phyloP scores from a whole-genome alignment of 306 rosid species.

The Trichosanthes cucumerina region DNA sequence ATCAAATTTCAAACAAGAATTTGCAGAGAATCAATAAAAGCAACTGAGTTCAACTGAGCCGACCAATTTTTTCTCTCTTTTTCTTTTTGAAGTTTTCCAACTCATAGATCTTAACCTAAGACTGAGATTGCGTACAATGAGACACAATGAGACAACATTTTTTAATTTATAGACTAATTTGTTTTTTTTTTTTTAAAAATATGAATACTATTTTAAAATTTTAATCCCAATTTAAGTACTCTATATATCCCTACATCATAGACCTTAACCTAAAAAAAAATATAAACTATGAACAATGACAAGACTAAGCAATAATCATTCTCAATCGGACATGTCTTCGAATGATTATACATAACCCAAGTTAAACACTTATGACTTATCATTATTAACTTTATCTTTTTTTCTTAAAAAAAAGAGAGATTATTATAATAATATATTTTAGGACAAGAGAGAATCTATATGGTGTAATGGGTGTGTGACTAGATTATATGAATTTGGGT shows the following conservation, averaged over 20 bases:
- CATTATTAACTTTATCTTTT: neutral
- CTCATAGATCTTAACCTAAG: neutral
- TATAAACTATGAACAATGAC: neutral
- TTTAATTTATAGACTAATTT: neutral
- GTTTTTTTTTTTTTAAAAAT: neutral
- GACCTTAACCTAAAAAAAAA: neutral
- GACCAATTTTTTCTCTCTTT: neutral
- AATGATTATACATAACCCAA: neutral
- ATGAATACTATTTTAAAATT: neutral
- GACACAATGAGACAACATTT: neutral
- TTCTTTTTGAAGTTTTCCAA: too few species aligned
- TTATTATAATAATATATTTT: neutral
- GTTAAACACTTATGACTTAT: neutral
- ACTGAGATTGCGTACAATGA: neutral
- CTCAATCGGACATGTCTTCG: neutral
- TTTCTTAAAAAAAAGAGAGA: neutral
- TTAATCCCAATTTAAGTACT: neutral
- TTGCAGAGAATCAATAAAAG: neutral
- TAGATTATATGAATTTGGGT: neutral
- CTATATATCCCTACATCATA: neutral
- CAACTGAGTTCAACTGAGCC: neutral
- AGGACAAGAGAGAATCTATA: conserved; percentile 1
- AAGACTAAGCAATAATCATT: neutral
- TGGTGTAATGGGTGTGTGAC: neutral
- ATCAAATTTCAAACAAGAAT: neutral